A percentile compares a stretch with the other conserved stretches of the same genome.
Conservation (phyloP, 2,329 filamentous ascomycete species). For the Mycosphaerelloides madeirae region DNA sequence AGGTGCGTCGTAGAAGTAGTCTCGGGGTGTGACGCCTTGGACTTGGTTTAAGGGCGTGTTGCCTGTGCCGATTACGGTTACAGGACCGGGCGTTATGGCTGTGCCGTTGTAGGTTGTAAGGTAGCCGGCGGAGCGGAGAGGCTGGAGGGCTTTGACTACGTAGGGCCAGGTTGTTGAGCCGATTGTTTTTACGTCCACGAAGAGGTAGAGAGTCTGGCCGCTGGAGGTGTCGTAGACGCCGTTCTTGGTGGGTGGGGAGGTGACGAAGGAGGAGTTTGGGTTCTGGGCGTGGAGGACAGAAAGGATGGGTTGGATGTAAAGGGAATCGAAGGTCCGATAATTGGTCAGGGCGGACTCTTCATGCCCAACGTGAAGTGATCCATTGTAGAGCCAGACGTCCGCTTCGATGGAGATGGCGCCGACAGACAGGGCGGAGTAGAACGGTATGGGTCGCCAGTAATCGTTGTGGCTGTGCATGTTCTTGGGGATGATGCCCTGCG, state of each 20-base stretch:
- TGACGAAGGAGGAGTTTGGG: constrained; percentile 48
- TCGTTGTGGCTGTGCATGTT: constrained; percentile 57
- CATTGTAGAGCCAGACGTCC: constrained; percentile 53
- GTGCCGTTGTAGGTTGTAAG: constrained; percentile 50
- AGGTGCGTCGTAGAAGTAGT: constrained; percentile 58
- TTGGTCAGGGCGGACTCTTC: constrained; percentile 49
- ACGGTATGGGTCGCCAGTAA: constrained; percentile 49
- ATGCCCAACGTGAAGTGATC: constrained; percentile 55
- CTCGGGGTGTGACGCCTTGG: constrained; percentile 36
- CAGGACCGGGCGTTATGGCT: constrained; percentile 43
- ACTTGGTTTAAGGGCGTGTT: constrained; percentile 49
- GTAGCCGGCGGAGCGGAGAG: constrained; percentile 51
- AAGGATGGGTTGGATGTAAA: constrained; percentile 58
- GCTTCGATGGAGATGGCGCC: constrained; percentile 57
- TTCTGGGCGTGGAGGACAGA: constrained; percentile 54
- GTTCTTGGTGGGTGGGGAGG: constrained; percentile 45
- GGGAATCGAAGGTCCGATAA: constrained; percentile 50
- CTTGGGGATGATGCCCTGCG: constrained; percentile 56
- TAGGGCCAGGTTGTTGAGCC: constrained; percentile 53
- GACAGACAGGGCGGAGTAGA: constrained; percentile 51
- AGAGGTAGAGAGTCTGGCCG: constrained; percentile 59
- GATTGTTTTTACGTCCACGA: constrained; percentile 60
- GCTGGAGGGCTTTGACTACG: constrained; percentile 53
- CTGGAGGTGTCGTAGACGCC: constrained; percentile 57
- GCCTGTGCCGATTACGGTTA: constrained; percentile 61